phyloP scores from a whole-genome alignment of 805 yeast species.

The Candida vaughaniae region DNA sequence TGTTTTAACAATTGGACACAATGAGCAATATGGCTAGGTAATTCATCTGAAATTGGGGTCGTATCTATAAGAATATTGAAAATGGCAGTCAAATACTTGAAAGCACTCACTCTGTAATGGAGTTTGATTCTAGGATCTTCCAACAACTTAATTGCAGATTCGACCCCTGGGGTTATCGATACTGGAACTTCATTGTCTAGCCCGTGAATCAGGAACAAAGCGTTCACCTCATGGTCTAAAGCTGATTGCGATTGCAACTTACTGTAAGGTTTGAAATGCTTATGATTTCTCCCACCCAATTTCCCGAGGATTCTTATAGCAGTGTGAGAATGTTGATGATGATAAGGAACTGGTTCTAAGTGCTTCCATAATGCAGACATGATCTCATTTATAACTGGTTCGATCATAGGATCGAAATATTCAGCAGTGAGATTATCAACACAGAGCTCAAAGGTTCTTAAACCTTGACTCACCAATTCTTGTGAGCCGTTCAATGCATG shows the following conservation, averaged over 20 bases:
- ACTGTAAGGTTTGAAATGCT: constrained; percentile 73
- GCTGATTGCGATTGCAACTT: constrained; percentile 56
- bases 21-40: constrained; percentile 43
- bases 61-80: constrained; percentile 67
- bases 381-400: constrained; percentile 92
- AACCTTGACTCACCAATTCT: constrained; percentile 91
- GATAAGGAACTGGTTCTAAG: constrained; percentile 87
- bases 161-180: constrained; percentile 79
- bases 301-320: constrained; percentile 92
- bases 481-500: constrained; percentile 86
- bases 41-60: constrained; percentile 46
- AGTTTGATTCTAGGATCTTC: constrained; percentile 62
- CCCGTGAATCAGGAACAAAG: constrained; percentile 71
- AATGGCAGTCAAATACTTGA: constrained; percentile 63
- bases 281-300: constrained; percentile 92
- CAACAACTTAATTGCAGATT: constrained; percentile 71
- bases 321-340: constrained; percentile 93
- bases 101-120: constrained; percentile 77
- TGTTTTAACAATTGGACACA: constrained; percentile 47
- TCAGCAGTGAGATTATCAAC: constrained; percentile 96
- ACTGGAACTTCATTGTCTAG: constrained; percentile 58
- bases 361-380: constrained; percentile 92
- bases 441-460: constrained; percentile 90
- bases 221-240: constrained; percentile 67
- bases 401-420: constrained; percentile 94